Base-by-base conservation (phyloP, 108 stramenopile species). In the Cylindrotheca fusiformis region DNA sequence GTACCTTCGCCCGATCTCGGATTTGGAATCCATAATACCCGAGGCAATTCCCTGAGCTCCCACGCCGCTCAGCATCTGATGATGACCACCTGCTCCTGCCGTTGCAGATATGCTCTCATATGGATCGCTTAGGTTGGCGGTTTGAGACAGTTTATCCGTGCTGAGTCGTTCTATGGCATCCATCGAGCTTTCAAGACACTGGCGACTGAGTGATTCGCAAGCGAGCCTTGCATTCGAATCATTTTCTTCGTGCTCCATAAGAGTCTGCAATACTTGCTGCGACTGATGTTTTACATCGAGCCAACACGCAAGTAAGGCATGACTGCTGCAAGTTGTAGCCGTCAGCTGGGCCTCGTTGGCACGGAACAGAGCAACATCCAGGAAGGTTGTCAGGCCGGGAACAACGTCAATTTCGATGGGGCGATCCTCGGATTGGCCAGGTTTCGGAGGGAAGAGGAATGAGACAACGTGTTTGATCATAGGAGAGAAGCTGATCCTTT, bases 291-390 rank as follows among this genome's bases (percentile, higher is more conserved):
- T 79, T 23, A 82, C 45, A 54, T 77, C 76, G 19, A 86, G 60
- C 63, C 73, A 86, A 31, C 75, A 68, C 26, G 68, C 50, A 25
- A 94, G 47, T 12, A 90, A 47, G 21, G 72, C 72, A 46, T 82
- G 72, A 14, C 79, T 79, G 27, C 87, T 62, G 29, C 58, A 75
- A 2, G 82, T 74, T 1, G 89, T 89, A 20, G 84, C 83, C 5
- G 84, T 81, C 50, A 94, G 48, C 63, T 89, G 82, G 51, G 80
- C 89, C 62, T 91, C 84, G 44, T 82, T 71, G 48, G 85, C 50
- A 8, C 80, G 76, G 63, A 77, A 91, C 5, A 94, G 70, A 5
- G 85, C 89, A 8, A 73, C 62, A 75, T 94, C 93, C 47, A 94
- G 60, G 0, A 94, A 50, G n/a, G 89, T 89, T 24, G 74, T 88